Percentiles rank a stretch among this genome's conserved stretches.
phyloP scores from a whole-genome alignment of 116 monocot species.

The Phalaenopsis hybrid region DNA sequence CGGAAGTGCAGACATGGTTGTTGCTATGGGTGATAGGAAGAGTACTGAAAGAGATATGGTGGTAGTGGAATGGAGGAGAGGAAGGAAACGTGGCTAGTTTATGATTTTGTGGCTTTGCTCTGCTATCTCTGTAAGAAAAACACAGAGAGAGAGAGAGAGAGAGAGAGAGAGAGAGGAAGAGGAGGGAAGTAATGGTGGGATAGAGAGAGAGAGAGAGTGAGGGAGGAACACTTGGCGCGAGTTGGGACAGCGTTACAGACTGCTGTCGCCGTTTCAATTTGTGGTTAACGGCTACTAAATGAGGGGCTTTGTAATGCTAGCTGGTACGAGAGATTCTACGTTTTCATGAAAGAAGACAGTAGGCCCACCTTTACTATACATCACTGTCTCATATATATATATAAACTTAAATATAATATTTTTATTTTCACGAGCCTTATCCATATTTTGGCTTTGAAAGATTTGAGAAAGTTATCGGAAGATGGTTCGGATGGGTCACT shows the following conservation, averaged over 20 bases:
- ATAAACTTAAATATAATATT: too few species aligned
- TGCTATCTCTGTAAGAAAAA: background rate
- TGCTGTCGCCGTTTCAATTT: background rate
- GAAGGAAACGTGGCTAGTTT: constrained; percentile 13
- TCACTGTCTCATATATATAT: too few species aligned
- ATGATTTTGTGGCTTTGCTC: too few species aligned
- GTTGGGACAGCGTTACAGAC: background rate
- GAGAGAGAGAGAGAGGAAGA: background rate
- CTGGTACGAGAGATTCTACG: too few species aligned
- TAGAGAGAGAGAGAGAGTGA: background rate
- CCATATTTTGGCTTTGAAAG: too few species aligned
- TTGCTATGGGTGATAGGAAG: background rate
- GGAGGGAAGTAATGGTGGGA: background rate
- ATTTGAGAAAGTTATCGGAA: too few species aligned
- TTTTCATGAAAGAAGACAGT: too few species aligned
- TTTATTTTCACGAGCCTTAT: too few species aligned
- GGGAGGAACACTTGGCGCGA: background rate
- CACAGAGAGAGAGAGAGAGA: background rate
- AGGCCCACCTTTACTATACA: too few species aligned
- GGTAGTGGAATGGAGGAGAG: constrained; percentile 1
- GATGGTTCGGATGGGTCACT: too few species aligned
- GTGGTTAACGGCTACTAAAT: background rate
- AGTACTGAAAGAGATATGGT: background rate
- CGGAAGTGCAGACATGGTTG: constrained; percentile 5
- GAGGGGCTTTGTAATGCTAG: too few species aligned